Base-by-base conservation (phyloP, 345 rosid species). In the Brassica cretica region DNA sequence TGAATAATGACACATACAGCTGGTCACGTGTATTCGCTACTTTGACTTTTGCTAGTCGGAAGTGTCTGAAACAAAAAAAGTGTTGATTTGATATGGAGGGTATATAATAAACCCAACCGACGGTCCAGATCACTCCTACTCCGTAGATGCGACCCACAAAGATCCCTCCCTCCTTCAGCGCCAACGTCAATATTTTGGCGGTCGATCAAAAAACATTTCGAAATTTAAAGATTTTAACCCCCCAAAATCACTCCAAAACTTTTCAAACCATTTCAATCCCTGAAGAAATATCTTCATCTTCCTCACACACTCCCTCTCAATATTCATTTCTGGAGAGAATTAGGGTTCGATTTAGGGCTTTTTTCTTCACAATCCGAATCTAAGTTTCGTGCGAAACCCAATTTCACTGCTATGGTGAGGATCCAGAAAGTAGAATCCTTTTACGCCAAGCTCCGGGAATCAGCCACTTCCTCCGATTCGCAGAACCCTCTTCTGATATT, bases 401-500 rank as follows among this genome's bases (percentile, higher is more conserved):
- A 35, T 83, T 85, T 41, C 58, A 65, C 8, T 56, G 73, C 46
- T 25, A 89, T 95, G 97, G 99, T 95, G 86, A 91, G 99, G 77
- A 96, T 90, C 76, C 81, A 86, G 59, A 75, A 79, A 62, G 85
- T 89, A 2, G 97, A 85, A 79, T 80, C 86, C 8, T 95, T 95
- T 76, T 95, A 93, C 60, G 18, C 83, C 1, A 88, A 86, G 63
- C 96, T 95, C 24, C 90, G 93, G 1, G 94, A 89, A 74, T 93
- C 98, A 1, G 92, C 87, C 1, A 51, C 80, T 62, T 83, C 86
- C 61, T 87, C 90, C 0, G 80, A 89, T 24, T 83, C 44, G 79
- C 93, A 66, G 41, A 78, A 74, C 29, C 97, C 98, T 2, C 88
- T 95, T 49, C 86, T 91, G 67, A 89, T 95, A 51, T 93, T 95